Base-by-base conservation (phyloP, 1,284 basidiomycete species). In the Rhizoctonia solani region DNA sequence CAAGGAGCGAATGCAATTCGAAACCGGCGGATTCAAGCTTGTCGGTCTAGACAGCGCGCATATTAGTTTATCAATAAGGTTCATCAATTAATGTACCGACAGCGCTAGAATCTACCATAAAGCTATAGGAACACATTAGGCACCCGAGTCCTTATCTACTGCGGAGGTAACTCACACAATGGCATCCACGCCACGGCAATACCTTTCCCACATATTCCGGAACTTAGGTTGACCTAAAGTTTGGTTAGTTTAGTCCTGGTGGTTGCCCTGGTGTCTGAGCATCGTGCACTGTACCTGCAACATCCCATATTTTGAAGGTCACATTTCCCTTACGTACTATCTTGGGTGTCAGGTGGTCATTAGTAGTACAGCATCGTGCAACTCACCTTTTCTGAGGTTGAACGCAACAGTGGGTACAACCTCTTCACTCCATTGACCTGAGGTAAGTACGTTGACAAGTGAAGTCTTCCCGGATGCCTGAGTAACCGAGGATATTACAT, bases 151-250 rank as follows among this genome's bases (percentile, higher is more conserved):
- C 16, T 39, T 1, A 46, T 39, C 9, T 27, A n/a, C 32, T 34
- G 37, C 70, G 70, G 54, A 71, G 25, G 69, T 56, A 25, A 82
- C 93, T 75, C 77, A 98, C 88, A 98, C 86, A 52, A 99, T 90
- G 6, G 95, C 95, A 73, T 95, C 92, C 0, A 95, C 93, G 9
- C 95, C 95, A 68, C 90, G 86, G 77, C 95, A 97, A 76, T 98
- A 99, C 46, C 96, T 82, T 78, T 97, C 94, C 96, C 93, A 93
- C 86, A 91, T 91, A 55, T 80, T 80, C 53, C 95, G 86, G 74
- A 98, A 99, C 74, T 94, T 90, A 1, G 95, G 92, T 80, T 98
- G 95, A 16, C 95, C 95, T n/a, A n/a, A n/a, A n/a, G n/a, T n/a
- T n/a, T n/a, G n/a, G n/a, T n/a, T 82, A 16, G 37, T 39, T 39